Conservation (phyloP, 805 yeast genomes). For the Cyberlindnera samutprakarnensis region DNA sequence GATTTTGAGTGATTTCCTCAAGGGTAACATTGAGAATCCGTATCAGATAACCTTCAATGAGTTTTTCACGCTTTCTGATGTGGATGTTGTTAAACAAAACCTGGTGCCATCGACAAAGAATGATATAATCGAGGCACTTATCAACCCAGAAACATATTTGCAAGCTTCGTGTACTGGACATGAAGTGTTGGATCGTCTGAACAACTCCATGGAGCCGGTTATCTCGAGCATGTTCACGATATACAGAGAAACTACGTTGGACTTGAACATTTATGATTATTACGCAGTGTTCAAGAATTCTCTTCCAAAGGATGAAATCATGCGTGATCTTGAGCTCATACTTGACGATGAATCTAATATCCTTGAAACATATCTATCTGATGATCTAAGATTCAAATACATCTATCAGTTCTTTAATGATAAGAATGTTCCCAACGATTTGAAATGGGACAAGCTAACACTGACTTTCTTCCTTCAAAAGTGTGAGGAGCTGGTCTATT, state of each 20-base stretch:
- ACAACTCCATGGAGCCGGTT: conserved; percentile 40
- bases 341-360: conserved; percentile 13
- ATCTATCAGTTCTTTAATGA: conserved; percentile 23
- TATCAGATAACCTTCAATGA: conserved; percentile 29
- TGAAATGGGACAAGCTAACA: conserved; percentile 54
- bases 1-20: conserved; percentile 13
- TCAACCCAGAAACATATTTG: conserved; percentile 30
- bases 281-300: conserved; percentile 53
- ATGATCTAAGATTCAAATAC: conserved; percentile 21
- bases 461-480: conserved; percentile 72
- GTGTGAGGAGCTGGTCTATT: conserved; percentile 56
- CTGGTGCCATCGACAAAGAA: conserved; percentile 40
- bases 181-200: conserved; percentile 21
- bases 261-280: conserved; percentile 61
- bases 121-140: conserved; percentile 31
- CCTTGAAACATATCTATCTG: conserved; percentile 16
- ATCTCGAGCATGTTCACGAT: conserved; percentile 53
- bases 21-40: conserved; percentile 7
- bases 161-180: conserved; percentile 12
- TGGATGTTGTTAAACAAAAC: conserved; percentile 25
- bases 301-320: conserved; percentile 26
- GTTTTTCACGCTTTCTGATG: conserved; percentile 27
- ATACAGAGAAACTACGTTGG: conserved; percentile 71
- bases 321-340: conserved; percentile 18
- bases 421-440: conserved; percentile 24